phyloP scores from a whole-genome alignment of 441 rosid species.

The Erodium trifolium region DNA sequence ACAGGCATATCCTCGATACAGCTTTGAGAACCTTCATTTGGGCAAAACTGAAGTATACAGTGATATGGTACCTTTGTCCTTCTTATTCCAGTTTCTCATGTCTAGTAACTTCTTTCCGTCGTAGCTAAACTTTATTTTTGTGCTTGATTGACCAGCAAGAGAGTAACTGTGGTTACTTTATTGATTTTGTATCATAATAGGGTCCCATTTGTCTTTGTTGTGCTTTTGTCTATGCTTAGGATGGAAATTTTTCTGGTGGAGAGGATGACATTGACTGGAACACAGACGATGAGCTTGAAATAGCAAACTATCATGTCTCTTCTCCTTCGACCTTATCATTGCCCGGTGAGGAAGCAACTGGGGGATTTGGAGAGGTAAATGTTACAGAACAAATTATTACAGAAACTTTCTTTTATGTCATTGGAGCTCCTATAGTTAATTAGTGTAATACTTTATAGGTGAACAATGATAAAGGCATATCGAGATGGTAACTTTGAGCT shows the following conservation, averaged over 20 bases:
- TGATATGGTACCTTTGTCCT: too few species aligned
- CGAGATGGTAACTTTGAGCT: neutral
- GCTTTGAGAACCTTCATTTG: too few species aligned
- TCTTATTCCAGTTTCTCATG: too few species aligned
- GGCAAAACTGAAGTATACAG: too few species aligned
- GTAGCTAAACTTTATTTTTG: neutral
- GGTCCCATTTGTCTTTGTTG: neutral
- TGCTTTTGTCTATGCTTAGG: conserved; percentile 25
- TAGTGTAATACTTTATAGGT: neutral
- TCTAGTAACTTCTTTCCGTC: too few species aligned
- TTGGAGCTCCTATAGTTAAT: neutral
- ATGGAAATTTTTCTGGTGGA: conserved; percentile 27
- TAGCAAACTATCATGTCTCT: conserved; percentile 29
- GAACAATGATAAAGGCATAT: neutral
- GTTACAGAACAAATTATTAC: neutral
- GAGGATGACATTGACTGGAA: conserved; percentile 45
- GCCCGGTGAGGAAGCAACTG: conserved; percentile 26
- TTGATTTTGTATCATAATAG: neutral
- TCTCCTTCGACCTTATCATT: conserved; percentile 26
- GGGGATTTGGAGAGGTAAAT: conserved; percentile 31
- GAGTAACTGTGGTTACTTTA: neutral
- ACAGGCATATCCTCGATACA: too few species aligned
- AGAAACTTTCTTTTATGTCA: neutral
- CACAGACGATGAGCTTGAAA: conserved; percentile 58
- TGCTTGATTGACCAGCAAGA: neutral